Evolutionary conservation across 257 asterid genomes (phyloP).

Genomic region (Solanum verrucosum): DNA sequence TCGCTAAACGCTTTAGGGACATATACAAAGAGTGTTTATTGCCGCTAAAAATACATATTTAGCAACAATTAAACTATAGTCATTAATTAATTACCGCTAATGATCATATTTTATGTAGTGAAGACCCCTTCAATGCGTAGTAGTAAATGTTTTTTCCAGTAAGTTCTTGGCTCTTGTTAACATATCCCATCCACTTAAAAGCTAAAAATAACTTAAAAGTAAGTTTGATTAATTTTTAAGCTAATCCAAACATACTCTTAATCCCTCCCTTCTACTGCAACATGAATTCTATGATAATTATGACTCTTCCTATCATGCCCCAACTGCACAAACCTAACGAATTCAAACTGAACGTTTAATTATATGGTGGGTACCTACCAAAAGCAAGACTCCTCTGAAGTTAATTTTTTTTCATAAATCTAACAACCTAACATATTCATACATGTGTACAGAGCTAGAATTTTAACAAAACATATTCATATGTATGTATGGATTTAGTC

Average conservation of each 20-base stretch:
- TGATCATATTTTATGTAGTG: no score
- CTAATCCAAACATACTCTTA: no score
- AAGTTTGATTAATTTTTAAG: no score
- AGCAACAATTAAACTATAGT: fast-evolving
- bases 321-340: not conserved
- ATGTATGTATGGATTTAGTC: not conserved
- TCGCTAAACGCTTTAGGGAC: no score
- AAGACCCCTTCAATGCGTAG: not conserved
- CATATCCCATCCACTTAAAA: not conserved
- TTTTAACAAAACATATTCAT: no score
- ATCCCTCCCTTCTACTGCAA: not conserved
- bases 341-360: not conserved
- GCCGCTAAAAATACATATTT: no score
- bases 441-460: not conserved
- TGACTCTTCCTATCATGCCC: not conserved
- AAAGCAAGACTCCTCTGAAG: not conserved
- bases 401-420: not conserved
- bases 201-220: no score
- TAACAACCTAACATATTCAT: not conserved
- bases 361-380: not conserved
- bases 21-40: no score
- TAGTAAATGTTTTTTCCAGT: not conserved
- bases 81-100: not conserved
- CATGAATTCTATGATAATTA: not conserved
- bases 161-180: not conserved